phyloP scores from a whole-genome alignment of 2,329 filamentous ascomycete genomes.

The Paracoccidioides lutzii region DNA sequence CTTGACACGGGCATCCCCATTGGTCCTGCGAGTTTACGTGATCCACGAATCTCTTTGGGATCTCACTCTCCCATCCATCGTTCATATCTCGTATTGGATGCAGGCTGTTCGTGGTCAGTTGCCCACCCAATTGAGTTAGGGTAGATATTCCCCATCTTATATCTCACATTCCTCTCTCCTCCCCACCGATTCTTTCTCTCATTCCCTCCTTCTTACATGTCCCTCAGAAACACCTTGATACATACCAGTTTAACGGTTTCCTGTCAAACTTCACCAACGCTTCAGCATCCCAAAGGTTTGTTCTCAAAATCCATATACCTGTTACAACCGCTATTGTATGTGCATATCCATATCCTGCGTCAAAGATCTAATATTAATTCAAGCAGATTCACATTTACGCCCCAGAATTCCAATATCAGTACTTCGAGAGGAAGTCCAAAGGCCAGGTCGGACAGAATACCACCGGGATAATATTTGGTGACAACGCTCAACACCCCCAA shows the following conservation, averaged over 20 bases:
- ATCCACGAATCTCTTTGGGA: background rate
- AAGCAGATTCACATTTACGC: background rate
- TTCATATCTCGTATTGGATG: background rate
- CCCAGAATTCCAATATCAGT: background rate
- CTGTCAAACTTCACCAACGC: background rate
- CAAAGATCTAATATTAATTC: background rate
- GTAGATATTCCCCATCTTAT: background rate
- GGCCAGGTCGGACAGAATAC: background rate
- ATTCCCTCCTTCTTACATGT: background rate
- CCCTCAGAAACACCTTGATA: background rate
- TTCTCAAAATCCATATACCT: background rate
- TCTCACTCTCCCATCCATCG: background rate
- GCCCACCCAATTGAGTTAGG: background rate
- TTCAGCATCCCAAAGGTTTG: background rate
- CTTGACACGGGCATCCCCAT: background rate
- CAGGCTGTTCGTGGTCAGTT: background rate
- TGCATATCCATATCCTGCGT: background rate
- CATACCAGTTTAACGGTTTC: background rate
- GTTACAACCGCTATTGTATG: background rate
- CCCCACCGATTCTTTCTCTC: constrained; percentile 1
- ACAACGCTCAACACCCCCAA: background rate
- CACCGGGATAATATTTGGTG: background rate
- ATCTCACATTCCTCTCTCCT: constrained; percentile 4
- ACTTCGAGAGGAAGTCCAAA: background rate
- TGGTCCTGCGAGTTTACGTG: background rate